Conservation (phyloP, 106 monocot genomes). For the Allium sativum region DNA sequence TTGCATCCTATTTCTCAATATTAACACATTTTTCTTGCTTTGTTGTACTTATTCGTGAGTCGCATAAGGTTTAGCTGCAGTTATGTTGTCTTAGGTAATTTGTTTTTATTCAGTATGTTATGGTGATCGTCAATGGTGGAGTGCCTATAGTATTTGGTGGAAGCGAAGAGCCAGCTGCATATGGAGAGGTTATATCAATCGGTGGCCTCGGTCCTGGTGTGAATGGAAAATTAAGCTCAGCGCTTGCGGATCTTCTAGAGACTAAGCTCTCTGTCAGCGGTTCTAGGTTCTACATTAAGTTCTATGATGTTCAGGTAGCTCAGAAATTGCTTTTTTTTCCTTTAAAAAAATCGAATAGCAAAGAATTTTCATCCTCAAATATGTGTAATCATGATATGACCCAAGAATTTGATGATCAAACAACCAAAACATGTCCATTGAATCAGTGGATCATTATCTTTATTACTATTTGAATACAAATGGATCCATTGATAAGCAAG, state of each 20-base stretch:
- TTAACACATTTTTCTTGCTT: background rate
- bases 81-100: background rate
- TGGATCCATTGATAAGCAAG: too few species aligned
- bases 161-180: slow-evolving; percentile 76
- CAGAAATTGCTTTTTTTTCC: background rate
- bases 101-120: slow-evolving; percentile 53
- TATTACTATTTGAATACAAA: too few species aligned
- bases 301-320: slow-evolving; percentile 66
- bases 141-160: slow-evolving; percentile 80
- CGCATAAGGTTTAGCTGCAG: background rate
- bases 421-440: background rate
- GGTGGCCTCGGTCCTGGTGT: slow-evolving; percentile 67
- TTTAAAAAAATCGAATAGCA: too few species aligned
- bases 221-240: slow-evolving; percentile 75
- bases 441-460: background rate
- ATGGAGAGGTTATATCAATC: slow-evolving; percentile 81
- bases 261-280: slow-evolving; percentile 60
- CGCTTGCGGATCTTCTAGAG: slow-evolving; percentile 83
- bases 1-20: too few species aligned
- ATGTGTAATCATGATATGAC: background rate
- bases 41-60: background rate
- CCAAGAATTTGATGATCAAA: too few species aligned
- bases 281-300: slow-evolving; percentile 92
- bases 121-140: slow-evolving; percentile 70
- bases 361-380: too few species aligned